Percentiles rank a stretch among this genome's conserved stretches.
phyloP scores from a whole-genome alignment of 1,284 basidiomycete genomes.

The Kwoniella shivajii region DNA sequence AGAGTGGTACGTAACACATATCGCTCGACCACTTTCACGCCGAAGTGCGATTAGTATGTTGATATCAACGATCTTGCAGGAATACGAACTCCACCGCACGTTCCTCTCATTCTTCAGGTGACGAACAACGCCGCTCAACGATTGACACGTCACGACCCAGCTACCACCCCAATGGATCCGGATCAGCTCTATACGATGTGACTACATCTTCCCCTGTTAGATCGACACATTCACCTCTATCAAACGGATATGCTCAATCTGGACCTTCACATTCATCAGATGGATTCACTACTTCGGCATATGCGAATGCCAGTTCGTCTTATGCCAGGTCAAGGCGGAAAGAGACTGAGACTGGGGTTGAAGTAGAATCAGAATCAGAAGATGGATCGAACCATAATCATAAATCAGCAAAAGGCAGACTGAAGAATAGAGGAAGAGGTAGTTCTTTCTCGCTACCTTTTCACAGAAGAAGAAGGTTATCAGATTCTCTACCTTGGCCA shows the following conservation, averaged over 20 bases:
- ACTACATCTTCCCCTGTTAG: neutral
- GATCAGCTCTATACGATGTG: neutral
- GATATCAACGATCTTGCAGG: neutral
- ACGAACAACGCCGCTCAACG: conserved; percentile 8
- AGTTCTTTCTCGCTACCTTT: conserved; percentile 38
- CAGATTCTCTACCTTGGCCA: conserved; percentile 20
- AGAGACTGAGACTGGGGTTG: conserved; percentile 11
- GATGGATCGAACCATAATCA: conserved; percentile 1
- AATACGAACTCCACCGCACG: conserved; percentile 6
- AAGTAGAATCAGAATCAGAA: conserved; percentile 19
- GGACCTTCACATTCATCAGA: conserved; percentile 3
- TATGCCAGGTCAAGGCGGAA: conserved; percentile 26
- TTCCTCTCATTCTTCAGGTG: conserved; percentile 18
- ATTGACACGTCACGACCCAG: neutral
- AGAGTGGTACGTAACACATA: conserved; percentile 30
- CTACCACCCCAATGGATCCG: no score
- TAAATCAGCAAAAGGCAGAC: conserved; percentile 14
- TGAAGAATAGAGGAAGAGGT: conserved; percentile 20
- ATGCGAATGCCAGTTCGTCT: neutral
- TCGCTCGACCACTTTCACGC: neutral
- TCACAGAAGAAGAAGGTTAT: conserved; percentile 27
- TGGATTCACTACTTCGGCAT: neutral
- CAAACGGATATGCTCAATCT: conserved; percentile 6
- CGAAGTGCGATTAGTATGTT: no score
- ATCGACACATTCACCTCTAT: neutral